These are phyloP conservation scores for Corynascus novoguineensis DNA, from an alignment of 495 filamentous ascomycete species.

Conservation along the genomic window DNA sequence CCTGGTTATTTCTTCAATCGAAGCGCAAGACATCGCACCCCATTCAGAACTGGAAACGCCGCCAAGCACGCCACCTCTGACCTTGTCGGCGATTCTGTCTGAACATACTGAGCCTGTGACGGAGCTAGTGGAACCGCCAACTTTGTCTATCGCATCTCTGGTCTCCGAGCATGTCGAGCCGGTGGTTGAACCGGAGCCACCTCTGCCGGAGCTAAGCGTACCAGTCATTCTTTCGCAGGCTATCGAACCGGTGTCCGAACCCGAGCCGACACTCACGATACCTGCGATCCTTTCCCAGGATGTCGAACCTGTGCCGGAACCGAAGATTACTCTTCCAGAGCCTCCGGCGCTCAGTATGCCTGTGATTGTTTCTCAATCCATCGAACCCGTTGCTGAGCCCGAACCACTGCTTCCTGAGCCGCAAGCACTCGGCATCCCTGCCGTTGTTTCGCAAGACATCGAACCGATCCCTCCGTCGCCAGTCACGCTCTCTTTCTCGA, in stretches of 20 bases:
- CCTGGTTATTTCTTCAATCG: slow-evolving; percentile 27
- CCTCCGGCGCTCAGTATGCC: slow-evolving; percentile 21
- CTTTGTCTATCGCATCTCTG: slow-evolving; percentile 23
- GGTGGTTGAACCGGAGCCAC: slow-evolving; percentile 17
- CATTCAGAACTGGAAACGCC: slow-evolving; percentile 7
- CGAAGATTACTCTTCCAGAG: slow-evolving; percentile 15
- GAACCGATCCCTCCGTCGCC: slow-evolving; percentile 19
- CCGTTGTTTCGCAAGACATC: slow-evolving; percentile 25
- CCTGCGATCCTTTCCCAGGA: slow-evolving; percentile 26
- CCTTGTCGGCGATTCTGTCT: slow-evolving; percentile 15
- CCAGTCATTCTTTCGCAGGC: slow-evolving; percentile 19
- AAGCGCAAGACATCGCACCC: slow-evolving; percentile 30
- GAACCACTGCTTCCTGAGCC: slow-evolving; percentile 17
- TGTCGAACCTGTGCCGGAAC: slow-evolving; percentile 25
- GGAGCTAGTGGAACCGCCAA: slow-evolving; percentile 19
- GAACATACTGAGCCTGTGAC: slow-evolving; percentile 23
- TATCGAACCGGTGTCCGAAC: slow-evolving; percentile 26
- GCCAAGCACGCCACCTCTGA: slow-evolving; percentile 13
- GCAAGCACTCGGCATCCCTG: slow-evolving; percentile 26
- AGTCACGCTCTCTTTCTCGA: slow-evolving; percentile 21
- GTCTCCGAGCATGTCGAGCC: slow-evolving; percentile 29
- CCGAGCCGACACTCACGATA: slow-evolving; percentile 20
- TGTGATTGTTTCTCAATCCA: slow-evolving; percentile 22
- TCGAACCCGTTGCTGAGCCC: slow-evolving; percentile 26
- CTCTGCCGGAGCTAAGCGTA: slow-evolving; percentile 20